Base-by-base conservation (phyloP, 495 filamentous ascomycete species). In the Trichoderma orchidacearum region DNA sequence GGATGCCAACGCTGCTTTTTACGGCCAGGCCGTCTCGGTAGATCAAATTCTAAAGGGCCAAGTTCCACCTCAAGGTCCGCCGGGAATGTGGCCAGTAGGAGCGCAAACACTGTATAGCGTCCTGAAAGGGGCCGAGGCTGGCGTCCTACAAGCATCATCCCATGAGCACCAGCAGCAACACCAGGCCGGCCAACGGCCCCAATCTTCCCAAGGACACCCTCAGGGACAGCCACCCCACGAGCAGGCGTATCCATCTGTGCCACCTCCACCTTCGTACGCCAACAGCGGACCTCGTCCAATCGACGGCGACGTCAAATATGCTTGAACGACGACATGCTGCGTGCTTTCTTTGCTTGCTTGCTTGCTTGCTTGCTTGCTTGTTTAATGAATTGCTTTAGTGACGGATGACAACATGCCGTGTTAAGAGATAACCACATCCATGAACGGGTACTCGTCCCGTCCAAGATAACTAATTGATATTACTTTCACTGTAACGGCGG, bases 1-100 rank as follows among this genome's bases (percentile, higher is more conserved):
- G 15, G 85, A 87, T 55, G 87, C 89, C 67, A 93, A 93, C 64
- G 84, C 85, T 54, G 72, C 75, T 1, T 91, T 90, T 62, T 93
- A 89, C 63, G 80, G 41, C 11, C 73, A 81, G 57, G 70, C 74
- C 5, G 72, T 90, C 35, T 70, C 78, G 0, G 84, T 85, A 7
- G 68, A 63, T 7, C 79, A 86, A 41, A 90, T 93, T 53, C 65
- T 93, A 6, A 73, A 75, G 3, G 86, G 87, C 18, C 56, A 32
- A 57, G 45, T 50, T 30, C 18, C 29, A 1, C 30, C 18, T 7
- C 18, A 30, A 52, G 56, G 30, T 18, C 45, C 27, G 27, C 56
- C 31, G 3, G 55, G 38, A 27, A 48, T 48, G 41, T 48, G 41
- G 41, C 41, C 41, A 3, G 41, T 23, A 13, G 41, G 41, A 48